Evolutionary conservation across 2,329 filamentous ascomycete species (phyloP).

Genomic region (Lithohypha guttulata): DNA sequence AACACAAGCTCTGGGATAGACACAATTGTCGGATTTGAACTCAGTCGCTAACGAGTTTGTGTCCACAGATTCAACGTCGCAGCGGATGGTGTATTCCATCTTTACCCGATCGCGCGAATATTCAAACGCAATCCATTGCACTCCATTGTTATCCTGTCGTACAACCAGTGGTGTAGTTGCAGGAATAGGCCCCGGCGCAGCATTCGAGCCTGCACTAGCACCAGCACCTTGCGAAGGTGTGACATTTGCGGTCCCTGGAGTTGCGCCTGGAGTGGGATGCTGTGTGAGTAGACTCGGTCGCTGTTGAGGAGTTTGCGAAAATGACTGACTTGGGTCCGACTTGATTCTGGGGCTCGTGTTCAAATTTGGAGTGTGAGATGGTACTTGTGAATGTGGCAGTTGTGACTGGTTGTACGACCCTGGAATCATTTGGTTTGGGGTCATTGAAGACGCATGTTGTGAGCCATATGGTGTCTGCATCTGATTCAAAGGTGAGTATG

Average conservation of each 20-base stretch:
- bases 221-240: conserved; percentile 47
- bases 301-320: conserved; percentile 27
- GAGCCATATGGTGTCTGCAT: conserved; percentile 47
- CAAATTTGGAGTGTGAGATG: conserved; percentile 45
- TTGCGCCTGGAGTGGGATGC: conserved; percentile 17
- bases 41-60: conserved; percentile 74
- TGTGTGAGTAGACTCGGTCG: conserved; percentile 40
- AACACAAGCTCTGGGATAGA: conserved; percentile 91
- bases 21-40: conserved; percentile 97
- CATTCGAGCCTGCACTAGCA: conserved; percentile 49
- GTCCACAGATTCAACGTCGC: conserved; percentile 92
- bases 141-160: conserved; percentile 86
- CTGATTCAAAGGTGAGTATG: conserved; percentile 42
- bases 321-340: conserved; percentile 16
- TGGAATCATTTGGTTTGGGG: conserved; percentile 45
- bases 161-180: conserved; percentile 93
- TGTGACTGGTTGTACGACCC: conserved; percentile 36
- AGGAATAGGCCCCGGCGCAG: conserved; percentile 89
- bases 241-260: conserved; percentile 49
- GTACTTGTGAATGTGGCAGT: conserved; percentile 32
- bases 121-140: conserved; percentile 98
- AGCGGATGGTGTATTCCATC: conserved; percentile 98
- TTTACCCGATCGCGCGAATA: conserved; percentile 95
- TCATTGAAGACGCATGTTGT: conserved; percentile 48
- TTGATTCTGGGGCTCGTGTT: conserved; percentile 43